phyloP scores from a whole-genome alignment of 345 rosid species.

The Moricandia arvensis region DNA sequence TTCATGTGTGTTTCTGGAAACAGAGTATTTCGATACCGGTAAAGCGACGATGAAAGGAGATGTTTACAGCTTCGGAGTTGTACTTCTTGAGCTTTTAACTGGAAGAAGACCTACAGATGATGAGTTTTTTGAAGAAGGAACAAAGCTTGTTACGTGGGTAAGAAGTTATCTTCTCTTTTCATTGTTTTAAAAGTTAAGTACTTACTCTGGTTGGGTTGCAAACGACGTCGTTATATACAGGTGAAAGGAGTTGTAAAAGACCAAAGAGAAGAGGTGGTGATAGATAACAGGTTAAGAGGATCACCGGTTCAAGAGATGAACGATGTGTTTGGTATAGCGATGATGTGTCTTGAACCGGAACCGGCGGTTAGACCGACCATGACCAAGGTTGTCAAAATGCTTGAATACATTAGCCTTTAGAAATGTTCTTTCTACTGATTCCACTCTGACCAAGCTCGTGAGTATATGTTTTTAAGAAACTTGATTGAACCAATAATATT shows the following conservation, averaged over 20 bases:
- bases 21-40: constrained; percentile 83
- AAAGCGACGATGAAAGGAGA: constrained; percentile 82
- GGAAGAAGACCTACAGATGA: constrained; percentile 81
- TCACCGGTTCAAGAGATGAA: constrained; percentile 58
- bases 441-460: neutral
- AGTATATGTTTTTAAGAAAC: neutral
- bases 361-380: constrained; percentile 76
- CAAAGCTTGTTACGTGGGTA: constrained; percentile 91
- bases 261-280: constrained; percentile 58
- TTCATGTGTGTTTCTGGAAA: neutral
- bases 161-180: constrained; percentile 2
- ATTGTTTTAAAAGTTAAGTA: neutral
- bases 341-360: constrained; percentile 81
- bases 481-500: constrained; percentile 18
- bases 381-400: constrained; percentile 84
- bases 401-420: constrained; percentile 49
- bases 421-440: constrained; percentile 27
- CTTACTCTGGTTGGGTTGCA: neutral
- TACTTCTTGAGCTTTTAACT: constrained; percentile 72
- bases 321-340: constrained; percentile 53
- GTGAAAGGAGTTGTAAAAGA: constrained; percentile 70
- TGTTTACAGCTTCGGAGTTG: constrained; percentile 85
- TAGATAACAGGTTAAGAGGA: constrained; percentile 56
- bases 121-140: constrained; percentile 79
- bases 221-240: constrained; percentile 37